These are phyloP conservation scores for Mycena leptocephala DNA, from an alignment of 768 basidiomycete species.

Conservation along the genomic window DNA sequence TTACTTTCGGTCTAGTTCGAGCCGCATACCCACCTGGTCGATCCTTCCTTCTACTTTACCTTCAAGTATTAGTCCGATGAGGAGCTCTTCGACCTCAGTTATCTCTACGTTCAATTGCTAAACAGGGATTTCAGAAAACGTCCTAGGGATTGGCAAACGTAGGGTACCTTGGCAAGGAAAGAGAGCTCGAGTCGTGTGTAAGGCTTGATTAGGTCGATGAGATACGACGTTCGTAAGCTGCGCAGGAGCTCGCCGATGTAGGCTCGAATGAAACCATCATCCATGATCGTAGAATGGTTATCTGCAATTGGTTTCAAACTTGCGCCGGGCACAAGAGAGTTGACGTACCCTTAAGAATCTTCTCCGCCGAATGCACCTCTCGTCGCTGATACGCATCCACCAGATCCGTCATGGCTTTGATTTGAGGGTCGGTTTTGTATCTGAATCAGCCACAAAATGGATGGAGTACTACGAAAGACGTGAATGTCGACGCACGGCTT, in stretches of 20 bases:
- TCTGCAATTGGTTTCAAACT: slow-evolving; percentile 61
- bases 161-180: slow-evolving; percentile 86
- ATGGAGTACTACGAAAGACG: background rate
- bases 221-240: slow-evolving; percentile 94
- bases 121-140: background rate
- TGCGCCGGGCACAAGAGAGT: background rate
- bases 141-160: background rate
- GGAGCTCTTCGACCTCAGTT: slow-evolving; percentile 93
- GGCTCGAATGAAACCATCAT: slow-evolving; percentile 93
- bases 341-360: slow-evolving; percentile 86
- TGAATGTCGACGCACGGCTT: slow-evolving; percentile 84
- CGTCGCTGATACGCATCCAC: slow-evolving; percentile 97
- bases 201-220: slow-evolving; percentile 98
- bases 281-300: slow-evolving; percentile 96
- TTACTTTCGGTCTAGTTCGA: slow-evolving; percentile 92
- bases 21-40: slow-evolving; percentile 94
- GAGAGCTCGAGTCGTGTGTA: slow-evolving; percentile 95
- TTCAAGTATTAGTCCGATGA: slow-evolving; percentile 95
- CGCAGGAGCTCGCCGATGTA: slow-evolving; percentile 98
- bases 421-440: slow-evolving; percentile 96
- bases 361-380: slow-evolving; percentile 98
- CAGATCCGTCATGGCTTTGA: slow-evolving; percentile 97
- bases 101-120: slow-evolving; percentile 97
- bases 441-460: slow-evolving; percentile 52
- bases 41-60: slow-evolving; percentile 98